Evolutionary conservation across 2,329 filamentous ascomycete genomes (phyloP).

Genomic region (Diaporthe citri): DNA sequence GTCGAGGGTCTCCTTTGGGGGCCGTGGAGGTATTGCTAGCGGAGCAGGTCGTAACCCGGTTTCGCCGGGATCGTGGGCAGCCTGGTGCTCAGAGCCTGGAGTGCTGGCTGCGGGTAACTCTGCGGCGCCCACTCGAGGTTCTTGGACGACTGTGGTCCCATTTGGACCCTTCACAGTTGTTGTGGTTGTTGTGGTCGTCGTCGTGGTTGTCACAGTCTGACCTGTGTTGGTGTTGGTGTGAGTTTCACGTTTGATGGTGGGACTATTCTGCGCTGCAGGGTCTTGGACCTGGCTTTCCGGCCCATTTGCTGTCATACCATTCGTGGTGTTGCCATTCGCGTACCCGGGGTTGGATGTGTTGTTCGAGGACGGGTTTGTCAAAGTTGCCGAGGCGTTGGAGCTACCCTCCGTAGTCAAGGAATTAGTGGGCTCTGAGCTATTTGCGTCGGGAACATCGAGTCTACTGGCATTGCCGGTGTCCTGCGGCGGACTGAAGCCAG

Average conservation of each 20-base stretch:
- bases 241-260: slow-evolving; percentile 26
- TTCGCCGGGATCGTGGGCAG: background rate
- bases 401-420: slow-evolving; percentile 9
- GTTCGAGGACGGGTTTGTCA: slow-evolving; percentile 13
- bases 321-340: background rate
- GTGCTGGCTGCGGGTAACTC: slow-evolving; percentile 5
- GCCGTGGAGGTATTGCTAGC: slow-evolving; percentile 1
- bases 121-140: slow-evolving; percentile 7
- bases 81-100: background rate
- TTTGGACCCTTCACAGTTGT: slow-evolving; percentile 1
- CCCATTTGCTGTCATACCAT: background rate
- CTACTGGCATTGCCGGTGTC: background rate
- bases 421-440: background rate
- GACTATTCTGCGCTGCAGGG: background rate
- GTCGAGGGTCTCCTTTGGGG: background rate
- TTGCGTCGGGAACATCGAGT: background rate
- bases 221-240: slow-evolving; percentile 27
- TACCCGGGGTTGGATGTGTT: background rate
- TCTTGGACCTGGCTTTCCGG: slow-evolving; percentile 4
- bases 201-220: slow-evolving; percentile 22
- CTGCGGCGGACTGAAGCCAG: background rate
- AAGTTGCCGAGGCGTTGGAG: slow-evolving; percentile 7
- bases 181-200: background rate
- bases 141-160: slow-evolving; percentile 6
- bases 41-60: slow-evolving; percentile 12